Base-by-base conservation (phyloP, 2,329 filamentous ascomycete genomes). In the Monascus ruber region DNA sequence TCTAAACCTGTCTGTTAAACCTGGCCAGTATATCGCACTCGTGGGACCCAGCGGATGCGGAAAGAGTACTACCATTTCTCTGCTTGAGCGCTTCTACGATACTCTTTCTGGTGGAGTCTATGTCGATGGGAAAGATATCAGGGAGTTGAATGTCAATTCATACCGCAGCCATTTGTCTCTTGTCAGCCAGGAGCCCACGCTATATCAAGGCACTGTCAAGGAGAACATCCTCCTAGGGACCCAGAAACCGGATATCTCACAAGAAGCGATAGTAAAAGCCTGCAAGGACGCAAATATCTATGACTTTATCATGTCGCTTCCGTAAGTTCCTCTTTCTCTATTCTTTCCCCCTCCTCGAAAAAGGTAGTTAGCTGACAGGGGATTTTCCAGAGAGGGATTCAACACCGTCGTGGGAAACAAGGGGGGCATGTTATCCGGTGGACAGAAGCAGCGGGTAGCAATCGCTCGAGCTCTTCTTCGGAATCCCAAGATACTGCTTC, bases 21-120 rank as follows among this genome's bases (percentile, higher is more conserved):
- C 65, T 24, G 66, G 66, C 8, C 65, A 70, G 45, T 69, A 69
- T 45, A 53, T 70, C 60, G 91, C 89, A 0, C 74, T 96, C 2
- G 91, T 96, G 6, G 91, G 91, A n/a, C 83, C 89, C 0, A 91
- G 83, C 34, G 89, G 91, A 2, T 94, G 88, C 55, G 91, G 91
- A 42, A 96, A 98, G 69, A 86, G 80, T 36, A 96, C 91, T 0
- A 93, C 88, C 0, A 94, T 96, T 56, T 83, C 85, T 3, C 72
- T 96, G 4, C 70, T 96, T 27, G 89, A 96, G 60, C 83, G 91
- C 28, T 96, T 96, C 68, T 96, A 96, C 57, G 87, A 96, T 51
- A 85, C 88, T 0, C 72, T 91, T 0, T 73, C 77, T 0, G 91
- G 91, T 8, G 79, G 79, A 9, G 72, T 98, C 28, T 85, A 78